phyloP scores from a whole-genome alignment of 495 filamentous ascomycete genomes.

The Aspergillus asperescens region DNA sequence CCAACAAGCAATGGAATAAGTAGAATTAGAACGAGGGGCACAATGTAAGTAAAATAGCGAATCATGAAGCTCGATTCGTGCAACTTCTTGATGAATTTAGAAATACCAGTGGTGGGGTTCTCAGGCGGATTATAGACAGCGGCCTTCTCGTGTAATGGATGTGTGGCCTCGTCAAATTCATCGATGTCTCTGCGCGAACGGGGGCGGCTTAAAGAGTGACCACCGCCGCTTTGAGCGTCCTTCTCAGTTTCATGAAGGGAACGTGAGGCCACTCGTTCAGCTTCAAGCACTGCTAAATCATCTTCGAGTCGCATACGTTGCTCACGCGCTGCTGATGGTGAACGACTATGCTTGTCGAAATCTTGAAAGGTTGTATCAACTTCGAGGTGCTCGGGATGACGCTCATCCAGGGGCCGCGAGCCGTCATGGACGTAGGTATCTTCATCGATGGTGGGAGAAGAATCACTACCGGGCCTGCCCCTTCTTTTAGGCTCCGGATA shows the following conservation, averaged over 20 bases:
- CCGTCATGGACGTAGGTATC: slow-evolving; percentile 33
- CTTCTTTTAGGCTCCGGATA: slow-evolving; percentile 23
- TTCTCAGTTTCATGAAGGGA: slow-evolving; percentile 45
- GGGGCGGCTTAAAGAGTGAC: slow-evolving; percentile 43
- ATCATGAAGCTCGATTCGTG: slow-evolving; percentile 72
- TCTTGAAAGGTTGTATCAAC: slow-evolving; percentile 34
- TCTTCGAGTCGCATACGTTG: slow-evolving; percentile 71
- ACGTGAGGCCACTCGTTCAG: slow-evolving; percentile 66
- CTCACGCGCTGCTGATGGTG: slow-evolving; percentile 55
- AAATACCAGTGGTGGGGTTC: slow-evolving; percentile 57
- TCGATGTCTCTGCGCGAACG: slow-evolving; percentile 58
- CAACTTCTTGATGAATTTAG: slow-evolving; percentile 58
- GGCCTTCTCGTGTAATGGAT: slow-evolving; percentile 66
- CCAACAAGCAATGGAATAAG: slow-evolving; percentile 80
- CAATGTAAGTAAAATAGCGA: slow-evolving; percentile 83
- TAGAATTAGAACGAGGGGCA: slow-evolving; percentile 66
- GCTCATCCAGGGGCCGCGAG: slow-evolving; percentile 20
- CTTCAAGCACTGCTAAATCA: slow-evolving; percentile 76
- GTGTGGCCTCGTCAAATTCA: slow-evolving; percentile 75
- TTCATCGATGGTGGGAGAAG: slow-evolving; percentile 35
- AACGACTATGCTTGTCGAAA: slow-evolving; percentile 28
- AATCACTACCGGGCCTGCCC: slow-evolving; percentile 18
- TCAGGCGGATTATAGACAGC: slow-evolving; percentile 63
- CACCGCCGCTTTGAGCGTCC: slow-evolving; percentile 29
- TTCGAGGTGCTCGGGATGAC: slow-evolving; percentile 23